Conservation (phyloP, 179 eudicot species). For the Silene noctiflora region DNA sequence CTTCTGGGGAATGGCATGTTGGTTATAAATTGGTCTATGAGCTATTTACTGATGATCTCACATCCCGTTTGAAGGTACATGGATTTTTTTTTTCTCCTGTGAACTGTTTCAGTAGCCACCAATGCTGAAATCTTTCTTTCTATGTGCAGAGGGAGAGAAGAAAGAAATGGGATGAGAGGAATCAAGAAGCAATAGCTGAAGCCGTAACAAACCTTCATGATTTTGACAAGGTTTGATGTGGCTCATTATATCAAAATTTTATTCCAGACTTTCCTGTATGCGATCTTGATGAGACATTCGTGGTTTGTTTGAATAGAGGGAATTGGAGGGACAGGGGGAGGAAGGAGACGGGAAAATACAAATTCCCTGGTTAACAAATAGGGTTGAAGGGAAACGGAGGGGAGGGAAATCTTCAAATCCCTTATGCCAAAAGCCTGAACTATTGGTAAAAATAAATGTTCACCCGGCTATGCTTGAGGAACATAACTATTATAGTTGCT, state of each 20-base stretch:
- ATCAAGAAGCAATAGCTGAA: constrained; percentile 83
- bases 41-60: constrained; percentile 72
- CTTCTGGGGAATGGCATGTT: constrained; percentile 94
- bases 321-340: no score
- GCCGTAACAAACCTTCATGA: constrained; percentile 69
- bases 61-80: constrained; percentile 82
- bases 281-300: constrained; percentile 3
- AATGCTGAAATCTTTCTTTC: constrained; percentile 9
- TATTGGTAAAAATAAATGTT: no score
- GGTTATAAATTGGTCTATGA: constrained; percentile 87
- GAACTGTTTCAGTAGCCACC: not conserved
- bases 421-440: no score
- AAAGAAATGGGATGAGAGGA: constrained; percentile 88
- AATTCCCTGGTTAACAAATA: no score
- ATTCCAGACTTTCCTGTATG: not conserved
- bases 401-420: no score
- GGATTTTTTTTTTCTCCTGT: not conserved
- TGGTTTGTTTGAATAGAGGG: not conserved
- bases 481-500: constrained; percentile 1
- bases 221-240: constrained; percentile 63
- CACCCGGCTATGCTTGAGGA: not conserved
- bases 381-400: no score
- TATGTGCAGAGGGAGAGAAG: constrained; percentile 70
- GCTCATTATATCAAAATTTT: not conserved
- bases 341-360: no score